A percentile compares a stretch with the other conserved stretches of the same genome.
These are phyloP conservation scores for Mollisiaceae sp. DNA, from an alignment of 2,329 filamentous ascomycete genomes.

Conservation along the genomic window DNA sequence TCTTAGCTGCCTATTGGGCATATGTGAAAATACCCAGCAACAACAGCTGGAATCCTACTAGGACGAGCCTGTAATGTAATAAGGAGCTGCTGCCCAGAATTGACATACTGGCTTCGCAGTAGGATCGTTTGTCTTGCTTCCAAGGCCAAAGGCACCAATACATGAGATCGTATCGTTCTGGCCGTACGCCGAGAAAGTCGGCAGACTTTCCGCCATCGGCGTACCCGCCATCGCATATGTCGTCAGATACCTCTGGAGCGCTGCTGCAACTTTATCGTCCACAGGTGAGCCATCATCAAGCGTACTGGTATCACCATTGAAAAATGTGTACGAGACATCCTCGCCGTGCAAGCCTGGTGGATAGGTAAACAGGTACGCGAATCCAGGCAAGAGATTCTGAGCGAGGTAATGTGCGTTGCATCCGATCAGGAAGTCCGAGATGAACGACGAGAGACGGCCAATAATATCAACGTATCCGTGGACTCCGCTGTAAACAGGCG, in stretches of 20 bases:
- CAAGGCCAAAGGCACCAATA: slow-evolving; percentile 22
- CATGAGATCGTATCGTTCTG: slow-evolving; percentile 23
- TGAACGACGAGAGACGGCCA: slow-evolving; percentile 48
- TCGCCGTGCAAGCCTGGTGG: slow-evolving; percentile 58
- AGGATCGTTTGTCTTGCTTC: slow-evolving; percentile 29
- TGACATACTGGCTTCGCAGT: slow-evolving; percentile 31
- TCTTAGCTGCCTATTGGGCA: too few species aligned
- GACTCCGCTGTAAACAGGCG: slow-evolving; percentile 51
- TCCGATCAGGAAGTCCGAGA: slow-evolving; percentile 51
- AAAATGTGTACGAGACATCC: slow-evolving; percentile 60
- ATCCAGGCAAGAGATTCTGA: slow-evolving; percentile 51
- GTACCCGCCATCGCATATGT: slow-evolving; percentile 43
- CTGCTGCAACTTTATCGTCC: slow-evolving; percentile 41
- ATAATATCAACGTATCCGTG: slow-evolving; percentile 52
- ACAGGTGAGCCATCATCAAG: slow-evolving; percentile 36
- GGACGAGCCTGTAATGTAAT: not conserved
- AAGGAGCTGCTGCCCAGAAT: not conserved
- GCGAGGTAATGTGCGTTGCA: slow-evolving; percentile 59
- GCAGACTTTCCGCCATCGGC: slow-evolving; percentile 38
- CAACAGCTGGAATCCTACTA: not conserved
- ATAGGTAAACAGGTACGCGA: slow-evolving; percentile 58
- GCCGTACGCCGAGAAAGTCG: slow-evolving; percentile 35
- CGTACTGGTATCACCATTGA: slow-evolving; percentile 44
- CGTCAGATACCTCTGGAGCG: slow-evolving; percentile 46
- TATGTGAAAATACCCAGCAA: too few species aligned